Conservation (phyloP, 129 eudicot genomes). For the Mikania micrantha region DNA sequence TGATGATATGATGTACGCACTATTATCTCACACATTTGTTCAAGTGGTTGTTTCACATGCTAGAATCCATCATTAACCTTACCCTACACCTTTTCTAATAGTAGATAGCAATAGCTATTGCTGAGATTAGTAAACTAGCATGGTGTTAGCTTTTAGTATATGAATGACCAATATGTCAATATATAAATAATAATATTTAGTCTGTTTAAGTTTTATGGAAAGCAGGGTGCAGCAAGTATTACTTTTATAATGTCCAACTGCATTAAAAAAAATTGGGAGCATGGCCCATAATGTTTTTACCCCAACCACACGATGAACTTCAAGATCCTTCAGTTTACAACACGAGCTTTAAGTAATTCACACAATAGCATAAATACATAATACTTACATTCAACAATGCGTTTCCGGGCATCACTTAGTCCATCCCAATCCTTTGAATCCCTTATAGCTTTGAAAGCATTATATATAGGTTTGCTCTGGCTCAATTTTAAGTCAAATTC, state of each 20-base stretch:
- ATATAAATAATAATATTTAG: not conserved
- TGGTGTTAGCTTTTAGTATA: not conserved
- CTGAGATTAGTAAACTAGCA: not conserved
- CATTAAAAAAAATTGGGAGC: not conserved
- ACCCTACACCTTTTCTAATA: not conserved
- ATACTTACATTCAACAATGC: conserved; percentile 89
- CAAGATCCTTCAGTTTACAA: not conserved
- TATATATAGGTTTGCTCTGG: conserved; percentile 88
- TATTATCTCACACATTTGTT: too few relatives aligned
- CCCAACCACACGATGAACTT: not conserved
- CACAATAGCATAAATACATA: not conserved
- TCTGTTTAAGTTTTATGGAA: not conserved
- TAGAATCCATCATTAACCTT: too few relatives aligned
- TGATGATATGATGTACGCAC: too few relatives aligned
- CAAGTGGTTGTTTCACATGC: too few relatives aligned
- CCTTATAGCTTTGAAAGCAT: conserved; percentile 80
- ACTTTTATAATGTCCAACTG: not conserved
- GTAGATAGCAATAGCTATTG: not conserved
- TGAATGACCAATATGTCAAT: not conserved
- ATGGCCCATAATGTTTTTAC: not conserved
- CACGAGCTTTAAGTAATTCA: not conserved
- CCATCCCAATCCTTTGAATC: conserved; percentile 76
- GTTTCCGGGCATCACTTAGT: conserved; percentile 78
- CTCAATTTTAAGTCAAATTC: conserved; percentile 77
- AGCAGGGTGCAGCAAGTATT: not conserved